Evolutionary conservation across 306 rosid genomes (phyloP).

Genomic region (Medicago truncatula): DNA sequence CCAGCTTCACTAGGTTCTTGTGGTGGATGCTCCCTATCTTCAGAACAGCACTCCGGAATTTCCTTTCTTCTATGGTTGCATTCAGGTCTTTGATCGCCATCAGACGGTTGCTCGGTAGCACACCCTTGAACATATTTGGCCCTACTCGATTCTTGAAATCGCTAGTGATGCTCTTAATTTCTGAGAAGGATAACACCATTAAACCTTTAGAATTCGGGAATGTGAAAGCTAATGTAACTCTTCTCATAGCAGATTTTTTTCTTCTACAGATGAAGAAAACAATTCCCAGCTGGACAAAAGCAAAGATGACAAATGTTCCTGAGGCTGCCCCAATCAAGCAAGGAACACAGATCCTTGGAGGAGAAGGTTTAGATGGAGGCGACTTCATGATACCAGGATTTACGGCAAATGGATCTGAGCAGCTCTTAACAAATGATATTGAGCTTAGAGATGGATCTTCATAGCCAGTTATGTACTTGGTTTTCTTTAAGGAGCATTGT

Average conservation of each 20-base stretch:
- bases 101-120: slow-evolving; percentile 50
- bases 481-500: slow-evolving; percentile 63
- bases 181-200: slow-evolving; percentile 60
- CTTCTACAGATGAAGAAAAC: slow-evolving; percentile 58
- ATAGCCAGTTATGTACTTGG: slow-evolving; percentile 67
- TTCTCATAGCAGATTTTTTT: slow-evolving; percentile 46
- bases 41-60: slow-evolving; percentile 62
- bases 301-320: slow-evolving; percentile 56
- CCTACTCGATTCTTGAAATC: slow-evolving; percentile 66
- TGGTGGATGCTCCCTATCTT: slow-evolving; percentile 74
- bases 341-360: slow-evolving; percentile 51
- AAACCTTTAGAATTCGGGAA: slow-evolving; percentile 59
- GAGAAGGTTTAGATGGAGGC: slow-evolving; percentile 42
- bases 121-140: slow-evolving; percentile 67
- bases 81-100: slow-evolving; percentile 63
- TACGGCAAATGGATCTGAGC: slow-evolving; percentile 76
- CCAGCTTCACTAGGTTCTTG: slow-evolving; percentile 75
- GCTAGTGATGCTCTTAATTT: slow-evolving; percentile 63
- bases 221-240: slow-evolving; percentile 45
- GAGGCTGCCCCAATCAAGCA: slow-evolving; percentile 68
- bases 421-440: slow-evolving; percentile 67
- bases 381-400: slow-evolving; percentile 48
- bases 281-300: slow-evolving; percentile 62
- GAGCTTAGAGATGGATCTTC: slow-evolving; percentile 66
- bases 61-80: slow-evolving; percentile 66